These are phyloP conservation scores for Starmerella sirachaensis DNA, from an alignment of 805 yeast genomes.

Conservation along the genomic window DNA sequence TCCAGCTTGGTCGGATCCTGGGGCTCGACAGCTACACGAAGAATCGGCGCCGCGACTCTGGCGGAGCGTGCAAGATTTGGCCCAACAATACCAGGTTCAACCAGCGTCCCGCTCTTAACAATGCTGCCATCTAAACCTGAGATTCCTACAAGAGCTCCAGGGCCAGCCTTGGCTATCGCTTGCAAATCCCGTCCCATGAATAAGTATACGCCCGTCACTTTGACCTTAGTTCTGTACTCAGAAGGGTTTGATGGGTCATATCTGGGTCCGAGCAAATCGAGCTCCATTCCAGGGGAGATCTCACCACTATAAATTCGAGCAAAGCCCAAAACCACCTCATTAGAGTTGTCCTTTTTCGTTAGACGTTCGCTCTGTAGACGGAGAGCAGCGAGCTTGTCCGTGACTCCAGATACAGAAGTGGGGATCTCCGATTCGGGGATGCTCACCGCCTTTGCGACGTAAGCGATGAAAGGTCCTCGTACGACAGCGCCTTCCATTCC, in stretches of 20 bases:
- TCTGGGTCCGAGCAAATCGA: conserved; percentile 75
- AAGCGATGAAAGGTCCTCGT: conserved; percentile 58
- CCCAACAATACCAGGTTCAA: conserved; percentile 46
- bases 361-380: conserved; percentile 48
- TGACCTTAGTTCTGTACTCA: conserved; percentile 45
- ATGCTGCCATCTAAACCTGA: conserved; percentile 78
- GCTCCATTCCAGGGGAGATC: conserved; percentile 56
- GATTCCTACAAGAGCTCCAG: conserved; percentile 91
- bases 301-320: conserved; percentile 85
- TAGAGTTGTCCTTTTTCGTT: conserved; percentile 3
- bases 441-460: conserved; percentile 80
- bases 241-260: conserved; percentile 54
- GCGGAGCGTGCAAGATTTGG: conserved; percentile 70
- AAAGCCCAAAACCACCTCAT: conserved; percentile 72
- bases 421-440: conserved; percentile 77
- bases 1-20: conserved; percentile 63
- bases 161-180: conserved; percentile 67
- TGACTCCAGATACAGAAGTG: conserved; percentile 20
- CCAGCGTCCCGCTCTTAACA: conserved; percentile 75
- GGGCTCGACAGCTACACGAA: conserved; percentile 93
- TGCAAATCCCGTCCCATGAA: conserved; percentile 89
- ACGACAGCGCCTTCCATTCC: conserved; percentile 59
- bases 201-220: conserved; percentile 57
- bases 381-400: conserved; percentile 25
- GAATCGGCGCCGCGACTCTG: conserved; percentile 74